Evolutionary conservation across 176 grass and related monocot genomes (phyloP), one percentile per base, ranked within the genome.

Genomic region (Otatea glauca): DNA sequence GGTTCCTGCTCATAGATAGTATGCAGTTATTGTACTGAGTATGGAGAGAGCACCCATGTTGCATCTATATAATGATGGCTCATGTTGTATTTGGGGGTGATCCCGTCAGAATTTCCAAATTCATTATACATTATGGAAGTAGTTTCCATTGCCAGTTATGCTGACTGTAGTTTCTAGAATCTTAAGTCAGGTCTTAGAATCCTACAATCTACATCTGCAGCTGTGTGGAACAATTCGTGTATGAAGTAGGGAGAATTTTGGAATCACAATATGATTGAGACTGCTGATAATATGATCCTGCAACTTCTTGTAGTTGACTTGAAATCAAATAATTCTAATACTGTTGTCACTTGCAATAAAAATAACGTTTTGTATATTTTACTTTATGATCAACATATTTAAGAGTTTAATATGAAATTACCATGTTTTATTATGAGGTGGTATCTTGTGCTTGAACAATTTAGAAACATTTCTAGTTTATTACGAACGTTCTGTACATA

Each of bases 81-180:
- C 75, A 62, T 81, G 24, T 38, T 24, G 6, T 76, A 64, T 77
- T 79, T 67, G 23, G 48, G 27, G 59, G n/a, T 65, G 45, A 35
- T 34, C 51, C 3, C 44, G 21, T 44, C 61, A 24, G 56, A 80
- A 77, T 21, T 45, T 70, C 39, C 24, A 70, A 85, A 29, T 76
- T 53, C 38, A 71, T 65, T 27, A 9, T 78, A 68, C 10, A 29
- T 42, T 84, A 14, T 58, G 27, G 50, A 65, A 74, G 32, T 75
- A 84, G n/a, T 42, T 84, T 74, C 47, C 53, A 41, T 21, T 70
- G 77, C 20, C 51, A 70, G 15, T 55, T 27, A 61, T 6, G 21
- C 59, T 59, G 41, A 63, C 41, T 75, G 13, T 79, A 80, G n/a
- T 81, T 42, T 32, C 20, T 55, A 69, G 70, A 51, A 49, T 81